Percentiles rank a stretch among this genome's conserved stretches.
phyloP scores from a whole-genome alignment of 2,329 filamentous ascomycete genomes.

The Botrytis medusae region DNA sequence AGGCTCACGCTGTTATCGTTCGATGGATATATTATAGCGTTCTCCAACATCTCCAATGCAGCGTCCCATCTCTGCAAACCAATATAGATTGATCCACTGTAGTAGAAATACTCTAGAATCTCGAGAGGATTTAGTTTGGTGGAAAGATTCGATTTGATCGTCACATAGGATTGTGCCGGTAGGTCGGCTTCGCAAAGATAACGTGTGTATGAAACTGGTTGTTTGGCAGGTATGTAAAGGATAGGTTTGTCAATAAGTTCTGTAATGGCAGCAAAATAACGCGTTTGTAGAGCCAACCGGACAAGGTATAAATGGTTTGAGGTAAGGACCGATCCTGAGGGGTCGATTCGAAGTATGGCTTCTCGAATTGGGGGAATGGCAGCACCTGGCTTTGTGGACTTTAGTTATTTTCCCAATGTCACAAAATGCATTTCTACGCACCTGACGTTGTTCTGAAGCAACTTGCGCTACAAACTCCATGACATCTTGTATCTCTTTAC shows the following conservation, averaged over 20 bases:
- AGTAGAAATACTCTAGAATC: constrained; percentile 67
- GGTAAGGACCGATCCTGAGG: constrained; percentile 65
- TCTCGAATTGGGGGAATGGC: constrained; percentile 35
- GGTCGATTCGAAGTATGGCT: constrained; percentile 66
- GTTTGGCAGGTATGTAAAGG: constrained; percentile 60
- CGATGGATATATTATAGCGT: constrained; percentile 66
- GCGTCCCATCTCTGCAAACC: constrained; percentile 59
- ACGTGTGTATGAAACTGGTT: constrained; percentile 38
- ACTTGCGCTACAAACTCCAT: constrained; percentile 42
- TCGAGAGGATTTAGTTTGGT: constrained; percentile 50
- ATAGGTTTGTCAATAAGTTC: constrained; percentile 64
- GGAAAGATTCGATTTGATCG: constrained; percentile 57
- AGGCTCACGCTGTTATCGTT: constrained; percentile 64
- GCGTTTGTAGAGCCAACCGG: constrained; percentile 55
- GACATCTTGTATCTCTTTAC: constrained; percentile 47
- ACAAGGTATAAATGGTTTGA: constrained; percentile 59
- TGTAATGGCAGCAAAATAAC: constrained; percentile 55
- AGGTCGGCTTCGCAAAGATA: constrained; percentile 49
- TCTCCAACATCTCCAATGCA: constrained; percentile 61
- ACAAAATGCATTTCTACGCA: constrained; percentile 23
- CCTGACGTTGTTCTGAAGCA: constrained; percentile 30
- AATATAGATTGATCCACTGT: constrained; percentile 65
- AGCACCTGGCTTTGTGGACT: constrained; percentile 28
- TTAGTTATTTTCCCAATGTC: constrained; percentile 22
- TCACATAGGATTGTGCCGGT: constrained; percentile 58